A percentile compares a stretch with the other conserved stretches of the same genome.
Evolutionary conservation across 1,139 yeast genomes (phyloP).

Genomic region (Blastobotrys malaysiensis): DNA sequence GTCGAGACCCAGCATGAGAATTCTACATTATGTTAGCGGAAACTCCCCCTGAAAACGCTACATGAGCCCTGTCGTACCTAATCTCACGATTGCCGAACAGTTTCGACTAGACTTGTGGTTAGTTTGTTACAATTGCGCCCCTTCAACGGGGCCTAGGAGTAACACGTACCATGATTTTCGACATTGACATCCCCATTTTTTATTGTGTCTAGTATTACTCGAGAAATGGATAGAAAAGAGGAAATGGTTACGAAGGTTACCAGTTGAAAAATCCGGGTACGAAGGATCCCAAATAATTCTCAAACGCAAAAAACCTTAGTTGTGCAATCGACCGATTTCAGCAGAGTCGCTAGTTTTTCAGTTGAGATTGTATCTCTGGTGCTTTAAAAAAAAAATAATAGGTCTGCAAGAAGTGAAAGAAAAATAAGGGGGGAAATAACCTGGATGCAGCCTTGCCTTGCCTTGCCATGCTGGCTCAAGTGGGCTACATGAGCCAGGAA

Average conservation of each 20-base stretch:
- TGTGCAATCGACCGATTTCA: background rate
- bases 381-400: background rate
- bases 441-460: background rate
- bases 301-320: background rate
- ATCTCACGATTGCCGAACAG: constrained; percentile 44
- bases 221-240: constrained; percentile 2
- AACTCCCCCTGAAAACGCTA: constrained; percentile 1
- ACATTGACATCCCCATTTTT: constrained; percentile 45
- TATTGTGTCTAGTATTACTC: constrained; percentile 1
- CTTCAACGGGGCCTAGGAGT: background rate
- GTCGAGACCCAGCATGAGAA: constrained; percentile 87
- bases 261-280: background rate
- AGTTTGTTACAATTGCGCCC: background rate
- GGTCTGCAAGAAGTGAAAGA: background rate
- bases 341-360: background rate
- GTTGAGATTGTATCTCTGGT: background rate
- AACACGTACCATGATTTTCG: constrained; percentile 39
- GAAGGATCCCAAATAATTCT: background rate
- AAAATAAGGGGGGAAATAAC: constrained; percentile 3
- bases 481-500: background rate
- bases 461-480: background rate
- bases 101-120: constrained; percentile 32
- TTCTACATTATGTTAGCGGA: constrained; percentile 37
- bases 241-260: background rate
- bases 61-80: constrained; percentile 17